Base-by-base conservation (phyloP, 148 eudicot species). In the Bassia scoparia region DNA sequence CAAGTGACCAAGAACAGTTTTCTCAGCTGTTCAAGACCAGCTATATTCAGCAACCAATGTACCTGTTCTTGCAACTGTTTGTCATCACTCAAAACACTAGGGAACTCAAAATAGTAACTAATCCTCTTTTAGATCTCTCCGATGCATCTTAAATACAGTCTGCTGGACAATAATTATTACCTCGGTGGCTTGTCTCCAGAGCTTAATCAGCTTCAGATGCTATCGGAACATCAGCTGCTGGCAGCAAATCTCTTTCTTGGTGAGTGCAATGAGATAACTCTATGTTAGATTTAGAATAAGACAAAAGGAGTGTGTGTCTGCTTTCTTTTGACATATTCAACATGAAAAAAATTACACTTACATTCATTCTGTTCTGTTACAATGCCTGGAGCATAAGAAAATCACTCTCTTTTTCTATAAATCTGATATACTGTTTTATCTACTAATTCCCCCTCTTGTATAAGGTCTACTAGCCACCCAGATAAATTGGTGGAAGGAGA, bases 141-240 rank as follows among this genome's bases (percentile, higher is more conserved):
- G 30, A 30, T 55, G 55, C 44, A 65, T 69, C 9, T n/a, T 79
- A 56, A n/a, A 37, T 80, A 73, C 85, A 82, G 88, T 63, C 76
- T 83, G 54, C 68, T 85, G 79, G 89, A 86, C 74, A 76, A 81
- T 20, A 87, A 87, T 46, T 31, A 83, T 43, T 44, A 71, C 68
- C 80, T 84, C 58, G 81, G 64, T 71, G 48, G 78, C 60, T 55
- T 80, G 30, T 53, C 84, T 69, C 83, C 86, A n/a, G 83, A 80
- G 69, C 79, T 76, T 41, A 26, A 77, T 58, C 69, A 77, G 71
- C 85, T 81, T 56, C 78, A 83, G 78, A 75, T 76, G 72, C 68
- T 78, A 60, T 81, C 85, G 79, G 83, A 83, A 74, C 71, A 76
- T 76, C 86, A 80, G 64, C 30, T 72, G 83, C 74, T 75, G n/a